A percentile compares a stretch with the other conserved stretches of the same genome.
phyloP scores from a whole-genome alignment of 2,329 filamentous ascomycete species.

The Calonectria ilicicola region DNA sequence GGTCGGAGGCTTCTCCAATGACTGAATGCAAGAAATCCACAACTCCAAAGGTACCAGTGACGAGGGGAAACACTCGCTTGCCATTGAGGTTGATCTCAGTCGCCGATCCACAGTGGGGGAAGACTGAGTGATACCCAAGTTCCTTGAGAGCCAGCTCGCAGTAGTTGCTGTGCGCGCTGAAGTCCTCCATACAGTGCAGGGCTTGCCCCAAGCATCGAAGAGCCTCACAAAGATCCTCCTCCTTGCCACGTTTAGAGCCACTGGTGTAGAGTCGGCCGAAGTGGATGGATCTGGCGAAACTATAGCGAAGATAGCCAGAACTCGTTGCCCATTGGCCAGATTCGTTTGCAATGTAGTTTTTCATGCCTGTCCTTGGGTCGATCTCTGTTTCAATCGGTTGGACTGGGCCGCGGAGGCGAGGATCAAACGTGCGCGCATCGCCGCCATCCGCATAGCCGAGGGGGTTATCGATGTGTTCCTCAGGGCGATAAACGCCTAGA shows the following conservation, averaged over 20 bases:
- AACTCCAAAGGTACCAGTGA: conserved; percentile 81
- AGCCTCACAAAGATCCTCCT: conserved; percentile 84
- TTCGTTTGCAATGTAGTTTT: conserved; percentile 98
- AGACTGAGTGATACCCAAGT: conserved; percentile 84
- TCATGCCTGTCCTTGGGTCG: conserved; percentile 89
- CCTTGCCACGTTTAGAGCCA: conserved; percentile 73
- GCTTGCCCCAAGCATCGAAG: conserved; percentile 81
- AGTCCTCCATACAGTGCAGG: conserved; percentile 83
- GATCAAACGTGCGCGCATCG: conserved; percentile 87
- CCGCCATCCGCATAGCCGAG: conserved; percentile 87
- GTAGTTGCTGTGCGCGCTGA: conserved; percentile 86
- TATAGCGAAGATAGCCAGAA: conserved; percentile 83
- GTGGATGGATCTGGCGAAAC: conserved; percentile 80
- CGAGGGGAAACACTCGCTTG: conserved; percentile 77
- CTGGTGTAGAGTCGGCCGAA: conserved; percentile 81
- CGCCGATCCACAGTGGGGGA: conserved; percentile 77
- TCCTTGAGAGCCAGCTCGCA: conserved; percentile 82
- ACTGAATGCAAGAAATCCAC: conserved; percentile 89
- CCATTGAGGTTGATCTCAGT: conserved; percentile 74
- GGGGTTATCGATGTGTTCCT: conserved; percentile 82
- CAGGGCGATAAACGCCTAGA: conserved; percentile 83
- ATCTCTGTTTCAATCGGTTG: conserved; percentile 77
- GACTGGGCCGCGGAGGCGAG: conserved; percentile 84
- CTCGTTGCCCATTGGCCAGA: conserved; percentile 89
- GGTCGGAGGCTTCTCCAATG: conserved; percentile 81